These are phyloP conservation scores for Lentinula lateritia DNA, from an alignment of 768 basidiomycete genomes.

Conservation along the genomic window DNA sequence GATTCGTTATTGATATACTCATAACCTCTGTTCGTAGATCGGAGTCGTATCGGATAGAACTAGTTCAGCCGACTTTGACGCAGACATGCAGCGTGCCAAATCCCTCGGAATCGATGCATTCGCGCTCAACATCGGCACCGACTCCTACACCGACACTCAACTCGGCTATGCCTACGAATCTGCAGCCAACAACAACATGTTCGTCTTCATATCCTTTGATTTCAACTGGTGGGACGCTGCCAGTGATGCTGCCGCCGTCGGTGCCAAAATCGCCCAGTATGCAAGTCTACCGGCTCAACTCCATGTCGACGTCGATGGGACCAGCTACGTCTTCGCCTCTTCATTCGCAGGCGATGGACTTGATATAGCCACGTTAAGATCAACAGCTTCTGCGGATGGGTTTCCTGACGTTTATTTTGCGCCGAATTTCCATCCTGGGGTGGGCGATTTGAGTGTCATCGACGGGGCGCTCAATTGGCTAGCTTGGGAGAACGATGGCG, in stretches of 20 bases:
- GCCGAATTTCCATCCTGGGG: slow-evolving; percentile 15
- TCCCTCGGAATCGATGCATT: slow-evolving; percentile 31
- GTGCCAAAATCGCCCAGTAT: slow-evolving; percentile 31
- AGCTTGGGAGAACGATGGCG: slow-evolving; percentile 13
- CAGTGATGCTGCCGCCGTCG: slow-evolving; percentile 22
- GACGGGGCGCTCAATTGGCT: slow-evolving; percentile 17
- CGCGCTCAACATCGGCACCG: slow-evolving; percentile 38
- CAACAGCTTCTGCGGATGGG: slow-evolving; percentile 7
- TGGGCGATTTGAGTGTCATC: slow-evolving; percentile 9
- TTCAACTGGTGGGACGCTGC: slow-evolving; percentile 17
- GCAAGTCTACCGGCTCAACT: slow-evolving; percentile 32
- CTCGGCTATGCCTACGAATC: slow-evolving; percentile 32
- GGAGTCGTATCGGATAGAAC: slow-evolving; percentile 13
- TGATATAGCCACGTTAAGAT: slow-evolving; percentile 7
- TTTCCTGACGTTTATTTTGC: slow-evolving; percentile 9
- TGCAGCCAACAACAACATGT: slow-evolving; percentile 22
- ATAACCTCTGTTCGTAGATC: slow-evolving; percentile 5
- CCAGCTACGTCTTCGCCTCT: slow-evolving; percentile 31
- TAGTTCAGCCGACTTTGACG: slow-evolving; percentile 12
- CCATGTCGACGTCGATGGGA: slow-evolving; percentile 16
- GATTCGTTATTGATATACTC: neutral
- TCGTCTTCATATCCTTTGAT: slow-evolving; percentile 34
- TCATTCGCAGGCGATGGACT: slow-evolving; percentile 39
- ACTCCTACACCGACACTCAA: slow-evolving; percentile 30
- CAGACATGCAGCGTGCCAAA: slow-evolving; percentile 16